Conservation (phyloP, 2,329 filamentous ascomycete species). For the Hymenotorrendiella dingleyae region DNA sequence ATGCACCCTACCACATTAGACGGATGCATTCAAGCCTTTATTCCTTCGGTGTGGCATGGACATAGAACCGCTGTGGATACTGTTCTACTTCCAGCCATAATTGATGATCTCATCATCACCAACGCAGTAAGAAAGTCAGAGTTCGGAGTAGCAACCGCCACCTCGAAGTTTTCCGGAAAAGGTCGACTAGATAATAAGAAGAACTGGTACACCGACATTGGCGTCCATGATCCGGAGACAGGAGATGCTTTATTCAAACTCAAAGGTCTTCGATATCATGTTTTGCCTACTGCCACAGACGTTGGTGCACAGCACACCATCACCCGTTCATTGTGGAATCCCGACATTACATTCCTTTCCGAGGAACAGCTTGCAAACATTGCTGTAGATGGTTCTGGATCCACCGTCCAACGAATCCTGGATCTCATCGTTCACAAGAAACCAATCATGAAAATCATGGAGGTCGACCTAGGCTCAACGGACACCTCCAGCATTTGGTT, state of each 20-base stretch:
- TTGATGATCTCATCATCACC: slow-evolving; percentile 22
- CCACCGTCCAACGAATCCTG: background rate
- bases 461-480: slow-evolving; percentile 27
- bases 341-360: slow-evolving; percentile 19
- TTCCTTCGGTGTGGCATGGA: slow-evolving; percentile 8
- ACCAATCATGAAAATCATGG: slow-evolving; percentile 31
- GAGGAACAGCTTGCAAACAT: slow-evolving; percentile 3
- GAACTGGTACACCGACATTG: background rate
- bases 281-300: slow-evolving; percentile 5
- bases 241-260: slow-evolving; percentile 20
- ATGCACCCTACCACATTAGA: slow-evolving; percentile 16
- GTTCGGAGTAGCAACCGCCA: slow-evolving; percentile 4
- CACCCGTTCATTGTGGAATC: slow-evolving; percentile 17
- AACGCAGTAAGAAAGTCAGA: background rate
- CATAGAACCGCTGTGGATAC: slow-evolving; percentile 5
- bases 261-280: slow-evolving; percentile 16
- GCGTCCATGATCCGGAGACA: slow-evolving; percentile 16
- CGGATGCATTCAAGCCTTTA: slow-evolving; percentile 10
- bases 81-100: slow-evolving; percentile 17
- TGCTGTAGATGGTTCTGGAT: background rate
- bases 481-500: slow-evolving; percentile 1
- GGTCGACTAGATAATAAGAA: slow-evolving; percentile 12
- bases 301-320: slow-evolving; percentile 4
- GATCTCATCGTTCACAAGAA: slow-evolving; percentile 34
- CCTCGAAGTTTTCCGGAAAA: slow-evolving; percentile 12